Evolutionary conservation across 139 green algal genomes (phyloP).

Genomic region (Tetradesmus lagerheimii): DNA sequence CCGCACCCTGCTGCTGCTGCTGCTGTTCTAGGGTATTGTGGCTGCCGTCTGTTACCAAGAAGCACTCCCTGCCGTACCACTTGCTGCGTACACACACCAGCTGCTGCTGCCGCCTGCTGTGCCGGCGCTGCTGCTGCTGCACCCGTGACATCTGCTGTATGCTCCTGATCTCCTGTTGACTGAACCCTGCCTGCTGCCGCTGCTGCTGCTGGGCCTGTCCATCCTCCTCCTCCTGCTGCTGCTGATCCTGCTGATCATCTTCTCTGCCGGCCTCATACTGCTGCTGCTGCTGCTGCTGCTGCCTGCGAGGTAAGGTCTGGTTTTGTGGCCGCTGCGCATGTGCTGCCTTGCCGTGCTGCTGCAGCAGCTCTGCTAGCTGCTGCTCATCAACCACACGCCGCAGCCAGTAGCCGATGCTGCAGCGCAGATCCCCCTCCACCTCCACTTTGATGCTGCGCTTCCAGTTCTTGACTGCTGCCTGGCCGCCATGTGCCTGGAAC

Average conservation of each 20-base stretch:
- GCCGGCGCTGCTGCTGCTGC: neutral
- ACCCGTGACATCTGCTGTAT: neutral
- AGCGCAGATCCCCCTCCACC: neutral
- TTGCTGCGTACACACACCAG: neutral
- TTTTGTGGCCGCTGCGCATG: neutral
- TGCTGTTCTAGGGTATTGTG: neutral
- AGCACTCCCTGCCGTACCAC: neutral
- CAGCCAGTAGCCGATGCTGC: conserved; percentile 1
- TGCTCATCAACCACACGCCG: neutral
- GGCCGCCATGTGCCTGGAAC: neutral
- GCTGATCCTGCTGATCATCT: neutral
- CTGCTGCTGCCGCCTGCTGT: neutral
- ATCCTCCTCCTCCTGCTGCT: neutral
- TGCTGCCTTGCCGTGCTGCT: neutral
- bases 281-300: conserved; percentile 7
- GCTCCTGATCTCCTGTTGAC: neutral
- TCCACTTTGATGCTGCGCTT: neutral
- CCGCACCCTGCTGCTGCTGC: neutral
- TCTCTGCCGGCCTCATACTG: neutral
- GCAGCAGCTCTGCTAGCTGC: neutral
- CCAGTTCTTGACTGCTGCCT: neutral
- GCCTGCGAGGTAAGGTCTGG: neutral
- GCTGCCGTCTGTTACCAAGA: neutral
- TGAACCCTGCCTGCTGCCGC: conserved; percentile 7
- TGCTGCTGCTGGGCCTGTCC: neutral